Base-by-base conservation (phyloP, 1,284 basidiomycete species). In the Puccinia novopanici region DNA sequence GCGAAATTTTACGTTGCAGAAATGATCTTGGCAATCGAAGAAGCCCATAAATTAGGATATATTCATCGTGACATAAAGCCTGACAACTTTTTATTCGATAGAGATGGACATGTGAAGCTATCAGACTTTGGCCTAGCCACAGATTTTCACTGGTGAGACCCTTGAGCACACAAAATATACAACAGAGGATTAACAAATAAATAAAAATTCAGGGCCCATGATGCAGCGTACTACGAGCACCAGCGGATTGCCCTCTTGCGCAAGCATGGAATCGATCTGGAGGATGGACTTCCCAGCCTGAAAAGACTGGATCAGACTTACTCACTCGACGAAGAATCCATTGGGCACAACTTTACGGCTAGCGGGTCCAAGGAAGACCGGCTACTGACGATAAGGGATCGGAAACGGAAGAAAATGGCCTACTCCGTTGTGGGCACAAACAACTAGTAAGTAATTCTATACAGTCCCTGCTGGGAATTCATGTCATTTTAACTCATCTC, bases 1-100 rank as follows among this genome's bases (percentile, higher is more conserved):
- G 93, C 95, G 68, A 89, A 91, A 82, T 98, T 98, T 88, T 98
- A 98, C 87, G 89, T 96, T 77, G 93, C 95, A 81, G 95, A 98
- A 91, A 98, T 98, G 95, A 89, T 98, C 81, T 90, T 98, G n/a
- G 93, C 94, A 19, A 92, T 98, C 82, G 92, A 96, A 86, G 92
- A 92, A 83, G 95, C 94, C 84, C 96, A 98, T 87, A 91, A 91
- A 84, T 91, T 94, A 83, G 95, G 95, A 3, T 98, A 96, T 87
- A 97, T 98, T 84, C 95, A 98, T 87, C 91, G 95, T 77, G 95
- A 98, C 87, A 96, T 98, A 87, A 96, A 96, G 87, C 94, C 94
- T 82, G 87, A 95, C 91, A 98, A 98, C 87, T 98, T 98, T 87
- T 88, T 98, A 72, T 96, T 98, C 87, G 93, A 94, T 86, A 91